Evolutionary conservation across 108 stramenopile genomes (phyloP).

Genomic region (Nannochloropsis oceanica): DNA sequence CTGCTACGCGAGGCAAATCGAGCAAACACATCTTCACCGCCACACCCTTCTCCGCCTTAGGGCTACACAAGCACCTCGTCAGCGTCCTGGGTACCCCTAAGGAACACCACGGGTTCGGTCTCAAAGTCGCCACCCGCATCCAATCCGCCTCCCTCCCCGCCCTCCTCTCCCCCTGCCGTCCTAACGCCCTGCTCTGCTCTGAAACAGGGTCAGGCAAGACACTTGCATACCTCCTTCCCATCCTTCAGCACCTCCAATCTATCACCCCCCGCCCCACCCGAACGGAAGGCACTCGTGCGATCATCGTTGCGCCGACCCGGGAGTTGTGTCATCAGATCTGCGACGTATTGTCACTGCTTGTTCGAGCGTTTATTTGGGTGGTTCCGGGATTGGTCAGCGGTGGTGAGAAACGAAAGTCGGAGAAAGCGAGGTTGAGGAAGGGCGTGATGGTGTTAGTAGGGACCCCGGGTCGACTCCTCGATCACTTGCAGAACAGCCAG

Average conservation of each 20-base stretch:
- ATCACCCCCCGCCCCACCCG: slow-evolving; percentile 1
- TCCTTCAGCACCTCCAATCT: slow-evolving; percentile 27
- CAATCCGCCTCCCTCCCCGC: slow-evolving; percentile 31
- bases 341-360: slow-evolving; percentile 4
- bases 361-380: slow-evolving; percentile 53
- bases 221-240: slow-evolving; percentile 42
- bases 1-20: not conserved
- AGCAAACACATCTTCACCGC: not conserved
- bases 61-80: slow-evolving; percentile 5
- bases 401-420: slow-evolving; percentile 78
- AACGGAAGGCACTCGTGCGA: slow-evolving; percentile 33
- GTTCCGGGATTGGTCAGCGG: slow-evolving; percentile 72
- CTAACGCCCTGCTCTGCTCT: slow-evolving; percentile 37
- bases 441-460: slow-evolving; percentile 76
- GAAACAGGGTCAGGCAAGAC: slow-evolving; percentile 48
- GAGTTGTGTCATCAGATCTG: slow-evolving; percentile 73
- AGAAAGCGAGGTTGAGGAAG: slow-evolving; percentile 86
- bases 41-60: slow-evolving; percentile 1
- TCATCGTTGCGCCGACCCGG: slow-evolving; percentile 76
- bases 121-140: slow-evolving; percentile 25
- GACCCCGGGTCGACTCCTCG: slow-evolving; percentile 88
- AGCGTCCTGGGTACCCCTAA: slow-evolving; percentile 1
- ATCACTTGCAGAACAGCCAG: slow-evolving; percentile 77
- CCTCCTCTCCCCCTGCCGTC: slow-evolving; percentile 12
- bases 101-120: slow-evolving; percentile 31